These are phyloP conservation scores for Yarrowia osloensis DNA, from an alignment of 805 yeast species.

Conservation along the genomic window DNA sequence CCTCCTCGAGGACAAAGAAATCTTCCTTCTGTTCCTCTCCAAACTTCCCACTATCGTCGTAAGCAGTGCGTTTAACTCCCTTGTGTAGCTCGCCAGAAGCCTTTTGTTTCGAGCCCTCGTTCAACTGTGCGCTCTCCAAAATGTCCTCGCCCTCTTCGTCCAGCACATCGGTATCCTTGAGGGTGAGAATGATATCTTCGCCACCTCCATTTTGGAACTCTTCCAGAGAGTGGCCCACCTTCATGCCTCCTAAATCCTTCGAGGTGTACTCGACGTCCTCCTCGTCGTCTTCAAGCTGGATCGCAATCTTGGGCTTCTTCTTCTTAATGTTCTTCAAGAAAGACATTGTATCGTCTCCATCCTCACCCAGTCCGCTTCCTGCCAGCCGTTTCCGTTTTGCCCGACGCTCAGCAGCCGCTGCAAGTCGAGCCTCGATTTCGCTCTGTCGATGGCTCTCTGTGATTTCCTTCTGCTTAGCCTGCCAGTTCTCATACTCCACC, in stretches of 20 bases:
- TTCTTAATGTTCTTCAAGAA: slow-evolving; percentile 47
- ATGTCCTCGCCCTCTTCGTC: slow-evolving; percentile 45
- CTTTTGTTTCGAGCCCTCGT: slow-evolving; percentile 40
- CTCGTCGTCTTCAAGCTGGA: slow-evolving; percentile 31
- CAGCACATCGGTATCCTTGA: slow-evolving; percentile 51
- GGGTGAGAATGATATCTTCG: slow-evolving; percentile 54
- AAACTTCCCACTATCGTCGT: slow-evolving; percentile 37
- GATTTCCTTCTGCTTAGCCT: slow-evolving; percentile 34
- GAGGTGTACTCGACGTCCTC: slow-evolving; percentile 38
- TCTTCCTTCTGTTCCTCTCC: slow-evolving; percentile 42
- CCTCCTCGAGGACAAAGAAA: slow-evolving; percentile 41
- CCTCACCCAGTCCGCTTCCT: slow-evolving; percentile 39
- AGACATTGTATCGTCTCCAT: slow-evolving; percentile 44
- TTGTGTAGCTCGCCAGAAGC: slow-evolving; percentile 39
- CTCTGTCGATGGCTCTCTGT: slow-evolving; percentile 11
- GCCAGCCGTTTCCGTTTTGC: slow-evolving; percentile 32
- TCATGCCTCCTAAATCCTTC: slow-evolving; percentile 45
- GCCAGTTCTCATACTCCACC: slow-evolving; percentile 46
- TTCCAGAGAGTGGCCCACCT: slow-evolving; percentile 50
- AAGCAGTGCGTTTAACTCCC: slow-evolving; percentile 38
- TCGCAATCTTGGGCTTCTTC: slow-evolving; percentile 34
- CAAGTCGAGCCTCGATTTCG: not conserved
- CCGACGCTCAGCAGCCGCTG: slow-evolving; percentile 22
- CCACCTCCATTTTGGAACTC: slow-evolving; percentile 46
- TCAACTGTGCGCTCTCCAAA: slow-evolving; percentile 48